Evolutionary conservation across 768 basidiomycete genomes (phyloP), one percentile per base, ranked within the genome.

Genomic region (Tylopilus rubrobrunneus): DNA sequence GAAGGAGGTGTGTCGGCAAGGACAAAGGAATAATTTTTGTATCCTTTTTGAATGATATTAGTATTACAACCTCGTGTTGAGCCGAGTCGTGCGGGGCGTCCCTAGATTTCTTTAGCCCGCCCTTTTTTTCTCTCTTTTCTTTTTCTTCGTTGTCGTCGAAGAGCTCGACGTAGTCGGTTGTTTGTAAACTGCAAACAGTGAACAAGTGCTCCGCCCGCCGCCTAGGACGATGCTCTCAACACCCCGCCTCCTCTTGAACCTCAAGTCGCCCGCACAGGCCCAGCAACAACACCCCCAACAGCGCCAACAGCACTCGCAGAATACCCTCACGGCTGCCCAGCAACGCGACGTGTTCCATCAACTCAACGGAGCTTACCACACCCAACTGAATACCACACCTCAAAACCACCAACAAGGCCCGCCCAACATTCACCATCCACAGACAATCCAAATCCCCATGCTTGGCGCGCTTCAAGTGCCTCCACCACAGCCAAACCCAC

Each of bases 1-100:
- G 72, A 92, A 90, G 68, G 61, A 49, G 1, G 74, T 83, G 3
- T 70, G 89, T 51, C 76, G 81, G n/a, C 73, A 78, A 54, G 90
- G 90, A 3, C 76, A 80, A 36, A 77, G 87, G 61, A 94, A 95
- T 64, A 95, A 94, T 68, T 95, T 94, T 62, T 74, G 74, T 56
- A 81, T 93, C 34, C 49, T 81, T 14, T 56, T 82, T 10, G 49
- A 45, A 6, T 62, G 49, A 40, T n/a, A 25, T 25, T 25, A 25
- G 25, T 25, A 45, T 45, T 37, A 52, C 51, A 46, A 11, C 52
- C 52, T 52, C 52, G 52, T 52, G 44, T 25, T 25, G 8, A 50
- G 49, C 33, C 25, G 33, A 19, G 50, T 34, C 29, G 49, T 49
- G 48, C 39, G 41, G 41, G 41, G 41, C 15, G 49, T 52, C 45